These are phyloP conservation scores for Rutstroemia sp. DNA, from an alignment of 2,329 filamentous ascomycete genomes.

Conservation along the genomic window DNA sequence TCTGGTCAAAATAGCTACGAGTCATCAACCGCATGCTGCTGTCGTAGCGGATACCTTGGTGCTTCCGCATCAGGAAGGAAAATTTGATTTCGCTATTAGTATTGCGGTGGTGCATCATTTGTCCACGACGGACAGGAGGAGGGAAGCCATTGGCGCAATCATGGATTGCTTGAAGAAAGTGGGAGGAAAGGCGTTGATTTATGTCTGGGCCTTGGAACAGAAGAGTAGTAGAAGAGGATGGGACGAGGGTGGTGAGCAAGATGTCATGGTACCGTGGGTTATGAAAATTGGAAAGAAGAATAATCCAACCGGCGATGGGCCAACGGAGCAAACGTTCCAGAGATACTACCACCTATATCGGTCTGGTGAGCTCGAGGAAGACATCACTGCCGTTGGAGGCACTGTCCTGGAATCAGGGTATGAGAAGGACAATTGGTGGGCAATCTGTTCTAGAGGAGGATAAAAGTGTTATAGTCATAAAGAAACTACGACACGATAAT, in stretches of 20 bases:
- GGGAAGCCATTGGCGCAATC: conserved; percentile 65
- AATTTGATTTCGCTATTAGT: conserved; percentile 84
- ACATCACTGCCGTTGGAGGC: conserved; percentile 69
- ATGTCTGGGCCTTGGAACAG: conserved; percentile 96
- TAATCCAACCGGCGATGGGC: conserved; percentile 25
- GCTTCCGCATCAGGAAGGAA: conserved; percentile 64
- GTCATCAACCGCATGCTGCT: conserved; percentile 50
- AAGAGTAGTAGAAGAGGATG: conserved; percentile 78
- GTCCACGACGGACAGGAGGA: conserved; percentile 65
- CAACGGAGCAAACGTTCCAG: conserved; percentile 50
- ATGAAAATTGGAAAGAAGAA: conserved; percentile 39
- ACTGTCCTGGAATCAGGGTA: conserved; percentile 74
- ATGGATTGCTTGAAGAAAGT: conserved; percentile 53
- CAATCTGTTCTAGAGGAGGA: conserved; percentile 39
- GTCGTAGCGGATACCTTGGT: conserved; percentile 74
- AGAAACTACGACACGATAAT: not conserved
- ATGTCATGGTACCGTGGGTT: conserved; percentile 95
- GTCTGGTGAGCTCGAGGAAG: conserved; percentile 76
- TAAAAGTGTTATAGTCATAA: not conserved
- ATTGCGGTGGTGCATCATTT: conserved; percentile 94
- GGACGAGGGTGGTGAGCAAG: conserved; percentile 76
- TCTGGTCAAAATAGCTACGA: conserved; percentile 44
- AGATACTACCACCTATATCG: conserved; percentile 93
- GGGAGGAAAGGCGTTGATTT: conserved; percentile 65
- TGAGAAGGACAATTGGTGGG: conserved; percentile 99